A percentile compares a stretch with the other conserved stretches of the same genome.
Conservation (phyloP, 23 red algal genomes). For the Gracilaria domingensis region DNA sequence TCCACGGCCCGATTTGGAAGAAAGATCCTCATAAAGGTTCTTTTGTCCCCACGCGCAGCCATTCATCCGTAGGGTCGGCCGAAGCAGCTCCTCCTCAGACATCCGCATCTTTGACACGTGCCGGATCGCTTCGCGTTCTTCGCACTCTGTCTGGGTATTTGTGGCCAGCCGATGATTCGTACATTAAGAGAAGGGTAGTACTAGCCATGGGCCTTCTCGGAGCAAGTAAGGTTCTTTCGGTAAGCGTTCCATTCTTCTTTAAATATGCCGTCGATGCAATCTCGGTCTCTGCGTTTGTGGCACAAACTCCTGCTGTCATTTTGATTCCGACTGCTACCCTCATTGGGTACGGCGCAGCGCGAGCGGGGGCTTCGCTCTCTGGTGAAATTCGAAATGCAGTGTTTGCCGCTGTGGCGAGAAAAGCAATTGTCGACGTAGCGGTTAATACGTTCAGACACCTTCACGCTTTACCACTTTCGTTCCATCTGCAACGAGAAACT, state of each 20-base stretch:
- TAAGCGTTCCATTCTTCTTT: constrained; percentile 90
- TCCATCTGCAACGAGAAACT: constrained; percentile 88
- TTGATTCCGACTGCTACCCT: constrained; percentile 77
- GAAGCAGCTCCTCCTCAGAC: neutral
- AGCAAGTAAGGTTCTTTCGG: constrained; percentile 80
- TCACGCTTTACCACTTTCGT: constrained; percentile 79
- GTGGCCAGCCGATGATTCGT: constrained; percentile 88
- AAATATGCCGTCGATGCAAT: constrained; percentile 92
- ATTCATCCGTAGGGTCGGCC: neutral
- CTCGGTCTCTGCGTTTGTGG: constrained; percentile 13
- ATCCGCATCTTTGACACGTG: neutral
- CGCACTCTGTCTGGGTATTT: constrained; percentile 75
- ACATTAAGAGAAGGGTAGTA: constrained; percentile 66
- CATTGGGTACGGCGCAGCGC: constrained; percentile 89
- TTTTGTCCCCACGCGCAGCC: neutral
- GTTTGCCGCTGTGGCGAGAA: constrained; percentile 75
- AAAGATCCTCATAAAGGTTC: neutral
- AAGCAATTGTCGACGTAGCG: constrained; percentile 90
- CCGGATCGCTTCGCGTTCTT: constrained; percentile 61
- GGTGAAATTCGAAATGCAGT: constrained; percentile 90
- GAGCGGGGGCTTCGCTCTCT: constrained; percentile 74
- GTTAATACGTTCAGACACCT: constrained; percentile 92
- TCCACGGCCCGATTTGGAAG: neutral
- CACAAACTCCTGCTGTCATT: constrained; percentile 12
- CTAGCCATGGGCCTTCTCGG: constrained; percentile 80